phyloP scores from a whole-genome alignment of 495 filamentous ascomycete genomes.

The Penicillium cataractarum region DNA sequence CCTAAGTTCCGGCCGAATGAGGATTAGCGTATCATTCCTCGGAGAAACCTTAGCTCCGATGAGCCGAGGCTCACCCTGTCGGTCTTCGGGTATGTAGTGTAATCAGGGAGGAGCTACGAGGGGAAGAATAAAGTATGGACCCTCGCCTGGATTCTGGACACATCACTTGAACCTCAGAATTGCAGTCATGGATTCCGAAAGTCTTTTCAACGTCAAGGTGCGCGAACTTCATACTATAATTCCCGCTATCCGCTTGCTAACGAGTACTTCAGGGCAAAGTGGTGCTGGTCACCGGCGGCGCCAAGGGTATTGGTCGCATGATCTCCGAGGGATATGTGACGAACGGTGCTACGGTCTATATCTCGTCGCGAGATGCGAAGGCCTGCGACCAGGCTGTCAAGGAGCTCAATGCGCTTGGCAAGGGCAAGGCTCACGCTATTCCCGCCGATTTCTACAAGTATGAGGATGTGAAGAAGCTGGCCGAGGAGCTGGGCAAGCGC shows the following conservation, averaged over 20 bases:
- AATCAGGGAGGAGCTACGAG: constrained; percentile 19
- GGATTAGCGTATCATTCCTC: constrained; percentile 21
- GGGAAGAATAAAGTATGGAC: constrained; percentile 15
- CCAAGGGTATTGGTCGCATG: constrained; percentile 77
- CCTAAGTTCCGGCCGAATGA: constrained; percentile 30
- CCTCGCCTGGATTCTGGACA: constrained; percentile 8
- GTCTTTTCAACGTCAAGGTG: constrained; percentile 63
- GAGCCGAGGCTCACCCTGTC: constrained; percentile 29
- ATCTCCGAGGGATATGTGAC: constrained; percentile 76
- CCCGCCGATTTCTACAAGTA: constrained; percentile 75
- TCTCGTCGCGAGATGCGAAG: constrained; percentile 71
- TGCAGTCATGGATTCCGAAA: constrained; percentile 55
- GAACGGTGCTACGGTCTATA: constrained; percentile 84
- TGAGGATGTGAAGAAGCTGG: constrained; percentile 67
- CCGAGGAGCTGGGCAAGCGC: constrained; percentile 61
- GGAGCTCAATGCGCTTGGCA: constrained; percentile 65
- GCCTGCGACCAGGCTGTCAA: constrained; percentile 60
- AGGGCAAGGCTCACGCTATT: constrained; percentile 65
- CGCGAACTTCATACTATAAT: constrained; percentile 1
- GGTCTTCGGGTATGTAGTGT: constrained; percentile 31
- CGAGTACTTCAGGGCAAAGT: constrained; percentile 64
- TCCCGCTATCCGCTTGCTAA: constrained; percentile 7
- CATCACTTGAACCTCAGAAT: constrained; percentile 5
- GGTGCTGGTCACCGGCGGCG: constrained; percentile 73
- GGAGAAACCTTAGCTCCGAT: constrained; percentile 13